Percentiles rank a stretch among this genome's conserved stretches.
Conservation (phyloP, 2,329 filamentous ascomycete species). For the Plenodomus biglobosus region DNA sequence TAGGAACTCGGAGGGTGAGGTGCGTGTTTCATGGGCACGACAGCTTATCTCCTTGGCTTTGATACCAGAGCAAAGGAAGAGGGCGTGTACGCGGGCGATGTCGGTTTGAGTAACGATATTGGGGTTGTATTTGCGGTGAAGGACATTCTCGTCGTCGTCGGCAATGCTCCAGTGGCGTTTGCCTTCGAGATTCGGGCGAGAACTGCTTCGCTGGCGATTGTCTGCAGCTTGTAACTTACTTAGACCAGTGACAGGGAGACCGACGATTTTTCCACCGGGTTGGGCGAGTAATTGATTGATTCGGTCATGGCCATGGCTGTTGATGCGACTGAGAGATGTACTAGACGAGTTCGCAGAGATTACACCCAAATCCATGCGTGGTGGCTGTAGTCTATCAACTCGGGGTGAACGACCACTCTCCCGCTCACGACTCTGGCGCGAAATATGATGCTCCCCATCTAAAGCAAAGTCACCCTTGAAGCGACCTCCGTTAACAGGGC, state of each 20-base stretch:
- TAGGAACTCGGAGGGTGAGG: constrained; percentile 39
- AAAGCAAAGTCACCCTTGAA: constrained; percentile 30
- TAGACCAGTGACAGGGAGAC: constrained; percentile 35
- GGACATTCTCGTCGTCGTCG: constrained; percentile 48
- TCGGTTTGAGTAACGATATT: constrained; percentile 60
- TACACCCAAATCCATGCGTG: constrained; percentile 51
- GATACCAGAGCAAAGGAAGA: constrained; percentile 82
- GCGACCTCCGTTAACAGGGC: constrained; percentile 29
- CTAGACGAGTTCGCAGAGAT: constrained; percentile 28
- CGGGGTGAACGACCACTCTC: constrained; percentile 45
- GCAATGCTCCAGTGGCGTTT: constrained; percentile 62
- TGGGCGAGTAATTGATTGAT: constrained; percentile 37
- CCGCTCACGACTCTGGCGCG: constrained; percentile 45
- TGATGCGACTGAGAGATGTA: constrained; percentile 26
- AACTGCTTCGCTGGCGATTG: constrained; percentile 26
- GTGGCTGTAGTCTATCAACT: constrained; percentile 51
- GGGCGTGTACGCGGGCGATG: constrained; percentile 72
- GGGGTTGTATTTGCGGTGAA: constrained; percentile 26
- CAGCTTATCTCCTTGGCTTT: constrained; percentile 80
- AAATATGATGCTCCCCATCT: constrained; percentile 44
- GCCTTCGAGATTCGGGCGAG: constrained; percentile 43
- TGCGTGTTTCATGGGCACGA: constrained; percentile 58
- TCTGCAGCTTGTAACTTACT: constrained; percentile 12
- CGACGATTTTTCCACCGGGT: constrained; percentile 33
- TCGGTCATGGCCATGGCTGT: constrained; percentile 24